Evolutionary conservation across 306 rosid genomes (phyloP), one percentile per base, ranked within the genome.

Genomic region (Dalbergia oliveri): DNA sequence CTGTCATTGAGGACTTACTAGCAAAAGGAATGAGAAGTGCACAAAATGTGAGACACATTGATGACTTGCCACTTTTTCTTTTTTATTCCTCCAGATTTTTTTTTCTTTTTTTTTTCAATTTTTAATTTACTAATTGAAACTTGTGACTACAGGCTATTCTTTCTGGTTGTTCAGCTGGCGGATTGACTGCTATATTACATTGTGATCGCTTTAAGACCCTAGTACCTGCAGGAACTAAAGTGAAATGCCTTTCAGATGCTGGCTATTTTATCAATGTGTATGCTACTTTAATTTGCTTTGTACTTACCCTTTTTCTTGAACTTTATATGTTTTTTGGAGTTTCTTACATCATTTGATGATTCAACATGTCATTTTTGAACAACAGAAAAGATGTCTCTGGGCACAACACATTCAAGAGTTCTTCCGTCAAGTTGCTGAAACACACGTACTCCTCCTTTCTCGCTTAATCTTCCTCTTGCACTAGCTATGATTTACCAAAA

Each of bases 111-210:
- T 15, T 12, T 12, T 12, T 3, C 16, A 47, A 4, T 83, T 56
- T 11, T 66, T 33, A 35, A n/a, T 73, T 68, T 65, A 26, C 58
- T 67, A 8, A 9, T 54, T 51, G 23, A 64, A 75, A 67, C 73
- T 78, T 81, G 71, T 58, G 11, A 79, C 61, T 71, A 15, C 87
- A 94, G 97, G 98, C 96, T 68, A 87, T 94, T 76, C 89, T 94
- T 60, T 92, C 97, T 4, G 98, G 98, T 58, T 92, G 97, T 81
- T 94, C 98, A 0, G 96, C 97, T 45, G 97, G 98, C 57, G 98
- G 96, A 87, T 87, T 94, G 89, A 15, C 96, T 11, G 74, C 97
- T 9, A 90, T 94, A 77, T 76, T 94, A 85, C 89, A 92, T 23
- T 94, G 98, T 68, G 98, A 94, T 86, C 84, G 64, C 61, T 92